These are phyloP conservation scores for Amanita thiersii DNA, from an alignment of 768 basidiomycete species.

Conservation along the genomic window DNA sequence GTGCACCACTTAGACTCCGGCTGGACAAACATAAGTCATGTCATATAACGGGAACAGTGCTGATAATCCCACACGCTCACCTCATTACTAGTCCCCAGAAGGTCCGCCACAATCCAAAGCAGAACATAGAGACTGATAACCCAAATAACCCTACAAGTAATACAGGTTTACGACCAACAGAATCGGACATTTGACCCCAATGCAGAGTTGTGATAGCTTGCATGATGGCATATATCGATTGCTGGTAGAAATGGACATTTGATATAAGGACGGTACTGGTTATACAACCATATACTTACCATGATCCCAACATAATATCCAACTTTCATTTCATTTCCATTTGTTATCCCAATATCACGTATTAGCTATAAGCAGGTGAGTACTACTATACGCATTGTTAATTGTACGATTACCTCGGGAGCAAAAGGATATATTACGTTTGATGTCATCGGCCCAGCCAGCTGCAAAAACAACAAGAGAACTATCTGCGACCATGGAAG, in stretches of 20 bases:
- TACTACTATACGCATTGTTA: background rate
- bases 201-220: conserved; percentile 66
- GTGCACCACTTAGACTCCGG: conserved; percentile 60
- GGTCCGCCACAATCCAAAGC: conserved; percentile 64
- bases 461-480: conserved; percentile 64
- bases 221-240: conserved; percentile 69
- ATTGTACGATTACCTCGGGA: conserved; percentile 44
- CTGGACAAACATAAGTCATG: conserved; percentile 17
- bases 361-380: conserved; percentile 37
- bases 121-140: conserved; percentile 59
- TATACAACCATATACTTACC: conserved; percentile 25
- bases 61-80: conserved; percentile 17
- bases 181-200: conserved; percentile 69
- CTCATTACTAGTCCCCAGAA: conserved; percentile 56
- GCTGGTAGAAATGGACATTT: conserved; percentile 26
- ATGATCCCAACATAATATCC: conserved; percentile 73
- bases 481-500: conserved; percentile 64
- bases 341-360: conserved; percentile 57
- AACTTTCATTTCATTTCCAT: conserved; percentile 62
- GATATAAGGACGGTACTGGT: background rate
- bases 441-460: conserved; percentile 69
- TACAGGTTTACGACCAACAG: conserved; percentile 68
- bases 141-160: conserved; percentile 60
- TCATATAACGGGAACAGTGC: background rate
- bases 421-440: conserved; percentile 73